phyloP scores from a whole-genome alignment of 2,329 filamentous ascomycete species.

The Paraphoma sp. region DNA sequence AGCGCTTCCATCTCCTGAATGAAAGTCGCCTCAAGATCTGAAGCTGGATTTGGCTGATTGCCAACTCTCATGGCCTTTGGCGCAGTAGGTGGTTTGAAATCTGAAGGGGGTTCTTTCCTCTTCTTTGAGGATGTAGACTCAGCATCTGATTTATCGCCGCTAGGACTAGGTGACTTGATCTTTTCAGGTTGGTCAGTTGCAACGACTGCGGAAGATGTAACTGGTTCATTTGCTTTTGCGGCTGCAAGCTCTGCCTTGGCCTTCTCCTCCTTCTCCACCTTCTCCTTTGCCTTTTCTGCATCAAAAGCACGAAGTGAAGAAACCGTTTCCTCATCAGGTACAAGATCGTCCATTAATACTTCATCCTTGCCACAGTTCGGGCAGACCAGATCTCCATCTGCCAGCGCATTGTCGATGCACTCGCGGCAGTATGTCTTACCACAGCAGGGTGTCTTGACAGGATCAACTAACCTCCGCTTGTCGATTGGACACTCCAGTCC shows the following conservation, averaged over 20 bases:
- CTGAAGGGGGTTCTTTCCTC: slow-evolving; percentile 76
- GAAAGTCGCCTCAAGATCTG: slow-evolving; percentile 49
- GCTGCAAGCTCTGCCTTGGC: slow-evolving; percentile 44
- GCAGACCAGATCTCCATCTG: slow-evolving; percentile 97
- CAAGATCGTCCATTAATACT: slow-evolving; percentile 89
- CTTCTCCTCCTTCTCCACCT: slow-evolving; percentile 51
- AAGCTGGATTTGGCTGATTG: slow-evolving; percentile 48
- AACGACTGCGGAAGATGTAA: slow-evolving; percentile 27
- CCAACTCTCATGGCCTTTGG: slow-evolving; percentile 52
- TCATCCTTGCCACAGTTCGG: slow-evolving; percentile 90
- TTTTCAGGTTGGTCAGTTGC: slow-evolving; percentile 23
- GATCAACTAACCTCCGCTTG: slow-evolving; percentile 97
- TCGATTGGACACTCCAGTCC: slow-evolving; percentile 94
- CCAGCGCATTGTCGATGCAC: slow-evolving; percentile 98
- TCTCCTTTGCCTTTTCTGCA: slow-evolving; percentile 57
- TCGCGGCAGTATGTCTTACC: slow-evolving; percentile 98
- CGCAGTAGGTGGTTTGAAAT: slow-evolving; percentile 55
- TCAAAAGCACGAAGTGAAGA: slow-evolving; percentile 80
- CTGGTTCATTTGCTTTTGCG: slow-evolving; percentile 34
- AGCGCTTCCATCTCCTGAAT: slow-evolving; percentile 55
- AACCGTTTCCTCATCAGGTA: slow-evolving; percentile 74
- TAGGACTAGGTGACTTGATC: slow-evolving; percentile 39
- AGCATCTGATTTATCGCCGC: slow-evolving; percentile 44
- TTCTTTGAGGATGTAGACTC: slow-evolving; percentile 67
- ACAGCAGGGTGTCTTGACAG: slow-evolving; percentile 99